A percentile compares a stretch with the other conserved stretches of the same genome.
Conservation (phyloP, 2,329 filamentous ascomycete genomes). For the Aspergillus ruber region DNA sequence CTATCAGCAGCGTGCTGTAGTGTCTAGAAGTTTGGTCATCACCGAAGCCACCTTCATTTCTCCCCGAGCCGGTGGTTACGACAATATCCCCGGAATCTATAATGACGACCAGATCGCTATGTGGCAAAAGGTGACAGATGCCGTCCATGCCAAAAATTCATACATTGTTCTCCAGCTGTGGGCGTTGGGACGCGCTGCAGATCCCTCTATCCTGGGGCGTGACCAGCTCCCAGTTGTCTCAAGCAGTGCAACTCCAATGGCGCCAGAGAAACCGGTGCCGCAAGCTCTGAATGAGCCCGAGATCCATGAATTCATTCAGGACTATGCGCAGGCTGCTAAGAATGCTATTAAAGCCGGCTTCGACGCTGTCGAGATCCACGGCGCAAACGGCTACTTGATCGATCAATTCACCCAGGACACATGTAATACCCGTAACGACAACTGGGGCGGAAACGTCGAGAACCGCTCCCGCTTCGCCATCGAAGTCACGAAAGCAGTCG, state of each 20-base stretch:
- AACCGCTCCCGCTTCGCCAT: background rate
- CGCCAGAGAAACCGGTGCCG: conserved; percentile 36
- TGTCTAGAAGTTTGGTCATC: conserved; percentile 52
- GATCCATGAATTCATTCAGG: background rate
- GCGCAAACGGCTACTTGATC: background rate
- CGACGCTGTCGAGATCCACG: background rate
- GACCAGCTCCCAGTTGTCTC: conserved; percentile 14
- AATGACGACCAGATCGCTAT: conserved; percentile 49
- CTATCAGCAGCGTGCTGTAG: conserved; percentile 49
- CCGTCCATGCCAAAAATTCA: conserved; percentile 56
- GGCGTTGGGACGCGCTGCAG: conserved; percentile 52
- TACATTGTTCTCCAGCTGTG: conserved; percentile 60
- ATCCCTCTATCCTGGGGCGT: conserved; percentile 23
- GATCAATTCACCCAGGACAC: background rate
- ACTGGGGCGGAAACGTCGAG: background rate
- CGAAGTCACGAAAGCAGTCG: background rate
- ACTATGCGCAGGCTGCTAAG: background rate
- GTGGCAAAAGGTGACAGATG: conserved; percentile 57
- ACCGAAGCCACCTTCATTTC: conserved; percentile 52
- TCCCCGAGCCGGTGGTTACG: conserved; percentile 41
- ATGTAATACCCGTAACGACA: background rate
- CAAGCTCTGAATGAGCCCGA: conserved; percentile 48
- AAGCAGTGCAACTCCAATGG: conserved; percentile 11
- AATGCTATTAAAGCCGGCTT: background rate
- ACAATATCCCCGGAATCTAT: conserved; percentile 54